Base-by-base conservation (phyloP, 148 eudicot species). In the Tetragonia tetragonoides region DNA sequence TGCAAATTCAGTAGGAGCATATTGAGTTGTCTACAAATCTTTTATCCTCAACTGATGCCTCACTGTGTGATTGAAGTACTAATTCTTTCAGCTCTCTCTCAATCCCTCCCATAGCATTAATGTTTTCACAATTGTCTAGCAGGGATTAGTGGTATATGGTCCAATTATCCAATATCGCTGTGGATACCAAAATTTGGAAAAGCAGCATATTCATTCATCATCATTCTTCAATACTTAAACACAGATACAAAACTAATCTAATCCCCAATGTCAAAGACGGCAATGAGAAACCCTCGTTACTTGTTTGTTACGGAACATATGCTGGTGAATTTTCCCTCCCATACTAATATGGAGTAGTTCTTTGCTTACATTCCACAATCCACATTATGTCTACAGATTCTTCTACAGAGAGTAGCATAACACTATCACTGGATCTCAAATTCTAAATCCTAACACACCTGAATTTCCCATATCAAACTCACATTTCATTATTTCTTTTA, bases 121-220 rank as follows among this genome's bases (percentile, higher is more conserved):
- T 68, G 39, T 60, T 56, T 51, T 28, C 14, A 63, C 57, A 68
- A 46, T 9, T 68, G 49, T 42, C 67, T 67, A 54, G 28, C n/a
- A 66, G 14, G 23, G 38, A 41, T 46, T 67, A 18, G 14, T 2
- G 80, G n/a, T 39, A 62, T 20, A 42, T 28, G 57, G 10, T 18
- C 53, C 5, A n/a, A n/a, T n/a, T n/a, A n/a, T n/a, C n/a, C n/a
- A 53, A 38, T 16, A 72, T 40, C 39, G n/a, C 75, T 59, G 18
- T 5, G 18, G 75, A 72, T 17, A n/a, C 57, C 20, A 0, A 72
- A 72, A 54, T 24, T 47, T 17, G 2, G 23, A 75, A 49, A 65
- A 56, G 78, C 46, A 47, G 42, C 4, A 75, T 34, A n/a, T 21
- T 39, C 16, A 41, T 76, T 7, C 46, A 66, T 76, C 6, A 64